Percentiles rank a stretch among this genome's conserved stretches.
These are phyloP conservation scores for Graphilbum fragrans DNA, from an alignment of 2,329 filamentous ascomycete genomes.

Conservation along the genomic window DNA sequence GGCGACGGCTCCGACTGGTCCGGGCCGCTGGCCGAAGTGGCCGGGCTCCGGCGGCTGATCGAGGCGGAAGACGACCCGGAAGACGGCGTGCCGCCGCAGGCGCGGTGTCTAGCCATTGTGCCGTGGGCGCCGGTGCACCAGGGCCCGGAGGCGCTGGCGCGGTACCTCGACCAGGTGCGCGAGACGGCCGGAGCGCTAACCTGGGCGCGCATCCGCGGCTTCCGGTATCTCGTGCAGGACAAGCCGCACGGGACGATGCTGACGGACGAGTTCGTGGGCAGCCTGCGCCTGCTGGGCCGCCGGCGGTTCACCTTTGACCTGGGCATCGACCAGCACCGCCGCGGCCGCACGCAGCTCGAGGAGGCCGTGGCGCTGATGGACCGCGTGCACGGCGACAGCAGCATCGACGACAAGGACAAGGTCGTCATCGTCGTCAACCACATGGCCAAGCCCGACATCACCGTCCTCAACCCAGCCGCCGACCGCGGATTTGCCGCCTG, in stretches of 20 bases:
- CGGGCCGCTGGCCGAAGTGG: constrained; percentile 59
- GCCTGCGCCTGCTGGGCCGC: constrained; percentile 51
- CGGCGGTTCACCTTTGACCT: constrained; percentile 65
- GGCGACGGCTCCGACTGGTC: constrained; percentile 49
- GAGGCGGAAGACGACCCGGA: constrained; percentile 36
- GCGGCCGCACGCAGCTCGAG: constrained; percentile 61
- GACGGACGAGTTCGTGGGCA: constrained; percentile 49
- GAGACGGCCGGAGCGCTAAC: constrained; percentile 48
- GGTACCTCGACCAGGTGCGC: constrained; percentile 53
- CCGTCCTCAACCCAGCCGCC: constrained; percentile 41
- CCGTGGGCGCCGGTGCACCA: constrained; percentile 78
- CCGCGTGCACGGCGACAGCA: constrained; percentile 46
- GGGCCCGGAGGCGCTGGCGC: constrained; percentile 43
- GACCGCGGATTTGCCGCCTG: constrained; percentile 54
- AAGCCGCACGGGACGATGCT: constrained; percentile 57
- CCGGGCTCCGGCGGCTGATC: constrained; percentile 54
- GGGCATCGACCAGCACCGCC: constrained; percentile 68
- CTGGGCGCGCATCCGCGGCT: constrained; percentile 62
- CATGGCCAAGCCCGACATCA: constrained; percentile 76
- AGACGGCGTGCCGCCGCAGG: constrained; percentile 31
- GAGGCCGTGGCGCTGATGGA: constrained; percentile 61
- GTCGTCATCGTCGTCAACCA: constrained; percentile 68
- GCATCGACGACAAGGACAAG: constrained; percentile 44
- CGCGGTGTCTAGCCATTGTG: constrained; percentile 55
- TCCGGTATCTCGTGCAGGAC: constrained; percentile 74